Evolutionary conservation across 2,329 filamentous ascomycete species (phyloP), one percentile per base, ranked within the genome.

Genomic region (Penicillium frequentans): DNA sequence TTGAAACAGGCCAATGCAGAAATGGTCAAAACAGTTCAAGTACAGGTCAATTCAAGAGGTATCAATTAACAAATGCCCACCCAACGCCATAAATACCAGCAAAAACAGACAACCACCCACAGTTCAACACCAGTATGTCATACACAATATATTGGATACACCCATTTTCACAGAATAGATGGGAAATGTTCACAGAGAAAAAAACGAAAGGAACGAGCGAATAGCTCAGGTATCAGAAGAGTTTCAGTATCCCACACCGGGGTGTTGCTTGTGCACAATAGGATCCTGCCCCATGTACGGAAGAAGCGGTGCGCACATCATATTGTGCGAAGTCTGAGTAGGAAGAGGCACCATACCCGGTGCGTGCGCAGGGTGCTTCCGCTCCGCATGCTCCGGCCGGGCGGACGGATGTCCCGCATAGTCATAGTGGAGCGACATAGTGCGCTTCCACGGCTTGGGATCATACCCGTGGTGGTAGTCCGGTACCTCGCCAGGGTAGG

Each of bases 281-380:
- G 58, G 57, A 14, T 65, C 61, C 46, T 68, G 54, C 19, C 62
- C 64, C 46, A 66, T 61, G 49, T 73, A 72, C 21, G 64, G 58
- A 52, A 65, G 68, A 35, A 66, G 62, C 5, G 68, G 68, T 9
- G 67, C 65, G 58, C 70, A 71, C 63, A 71, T 66, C 13, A 66
- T 57, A 16, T 65, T 52, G 50, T 68, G 66, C 33, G 67, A 65
- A 24, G 62, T 48, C 35, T 67, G 61, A 46, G 64, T 58, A 35
- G 64, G 60, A 16, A 69, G 55, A 16, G 66, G 62, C 1, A 66
- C 53, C 27, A 66, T 53, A 5, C 62, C 63, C 26, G 45, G 54
- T 29, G 51, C 52, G 23, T 64, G 61, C 4, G 50, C 16, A 5
- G 39, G 51, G 26, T 55, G 52, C 45, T 60, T 68, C 13, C 52